A percentile compares a stretch with the other conserved stretches of the same genome.
These are phyloP conservation scores for Meripilus lineatus DNA, from an alignment of 1,284 basidiomycete genomes.

Conservation along the genomic window DNA sequence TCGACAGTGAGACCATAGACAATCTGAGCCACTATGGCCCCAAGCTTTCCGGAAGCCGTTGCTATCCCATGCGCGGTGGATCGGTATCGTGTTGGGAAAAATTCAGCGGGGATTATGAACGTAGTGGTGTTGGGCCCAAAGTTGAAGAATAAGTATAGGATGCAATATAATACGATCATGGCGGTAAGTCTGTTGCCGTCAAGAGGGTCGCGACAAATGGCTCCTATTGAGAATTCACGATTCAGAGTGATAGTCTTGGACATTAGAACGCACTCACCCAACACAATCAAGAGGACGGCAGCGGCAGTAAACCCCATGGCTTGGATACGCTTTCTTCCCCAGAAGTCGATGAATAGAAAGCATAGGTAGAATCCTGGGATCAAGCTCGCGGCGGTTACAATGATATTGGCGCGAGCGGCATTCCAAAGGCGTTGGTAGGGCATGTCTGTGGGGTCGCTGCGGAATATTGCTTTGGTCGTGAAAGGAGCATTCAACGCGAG, in stretches of 20 bases:
- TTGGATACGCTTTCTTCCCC: conserved; percentile 26
- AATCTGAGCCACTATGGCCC: conserved; percentile 65
- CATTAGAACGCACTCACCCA: conserved; percentile 32
- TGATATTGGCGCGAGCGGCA: conserved; percentile 25
- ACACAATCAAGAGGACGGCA: conserved; percentile 44
- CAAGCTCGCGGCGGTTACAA: conserved; percentile 23
- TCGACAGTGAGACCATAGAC: conserved; percentile 53
- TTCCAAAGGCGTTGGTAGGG: conserved; percentile 18
- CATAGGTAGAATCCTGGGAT: conserved; percentile 26
- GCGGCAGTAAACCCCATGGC: conserved; percentile 49
- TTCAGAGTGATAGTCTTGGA: conserved; percentile 5
- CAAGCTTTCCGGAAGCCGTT: conserved; percentile 64
- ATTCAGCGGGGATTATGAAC: conserved; percentile 66
- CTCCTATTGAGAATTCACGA: conserved; percentile 47
- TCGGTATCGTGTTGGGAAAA: conserved; percentile 72
- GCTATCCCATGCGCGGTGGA: conserved; percentile 70
- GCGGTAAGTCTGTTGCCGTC: background rate
- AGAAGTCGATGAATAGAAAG: conserved; percentile 23
- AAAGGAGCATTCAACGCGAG: conserved; percentile 74
- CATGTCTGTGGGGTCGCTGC: conserved; percentile 29
- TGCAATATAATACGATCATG: conserved; percentile 51
- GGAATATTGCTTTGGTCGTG: conserved; percentile 47
- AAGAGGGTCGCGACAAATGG: conserved; percentile 40
- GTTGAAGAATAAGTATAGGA: conserved; percentile 52
- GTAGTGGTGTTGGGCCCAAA: conserved; percentile 75